phyloP scores from a whole-genome alignment of 2,329 filamentous ascomycete genomes.

The Lecanicillium sp. region DNA sequence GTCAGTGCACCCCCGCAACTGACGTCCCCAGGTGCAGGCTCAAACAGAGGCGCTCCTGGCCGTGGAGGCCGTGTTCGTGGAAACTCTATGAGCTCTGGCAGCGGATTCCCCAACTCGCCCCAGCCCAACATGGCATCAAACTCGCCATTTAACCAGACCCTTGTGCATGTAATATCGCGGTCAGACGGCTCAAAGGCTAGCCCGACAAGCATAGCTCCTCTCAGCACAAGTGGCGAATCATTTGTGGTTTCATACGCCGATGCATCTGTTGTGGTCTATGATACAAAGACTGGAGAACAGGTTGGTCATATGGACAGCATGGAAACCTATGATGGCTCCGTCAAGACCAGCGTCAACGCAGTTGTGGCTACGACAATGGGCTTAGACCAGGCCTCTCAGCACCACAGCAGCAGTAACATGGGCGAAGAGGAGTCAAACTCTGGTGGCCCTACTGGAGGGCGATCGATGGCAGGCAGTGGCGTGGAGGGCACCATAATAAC shows the following conservation, averaged over 20 bases:
- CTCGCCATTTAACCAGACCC: slow-evolving; percentile 79
- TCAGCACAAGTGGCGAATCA: slow-evolving; percentile 73
- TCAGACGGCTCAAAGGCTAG: slow-evolving; percentile 58
- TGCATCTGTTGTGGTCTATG: slow-evolving; percentile 83
- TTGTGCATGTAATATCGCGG: slow-evolving; percentile 79
- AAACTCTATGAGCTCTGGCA: slow-evolving; percentile 91
- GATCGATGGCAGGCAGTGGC: slow-evolving; percentile 60
- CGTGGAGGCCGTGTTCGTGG: slow-evolving; percentile 70
- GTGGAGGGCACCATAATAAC: slow-evolving; percentile 93
- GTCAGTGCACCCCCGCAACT: slow-evolving; percentile 84
- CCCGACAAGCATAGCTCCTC: slow-evolving; percentile 85
- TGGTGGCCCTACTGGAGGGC: slow-evolving; percentile 70
- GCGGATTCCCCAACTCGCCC: slow-evolving; percentile 81
- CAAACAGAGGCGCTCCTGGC: slow-evolving; percentile 46
- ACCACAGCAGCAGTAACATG: slow-evolving; percentile 41
- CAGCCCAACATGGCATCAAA: slow-evolving; percentile 81
- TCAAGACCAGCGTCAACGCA: slow-evolving; percentile 75
- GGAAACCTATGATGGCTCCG: slow-evolving; percentile 86
- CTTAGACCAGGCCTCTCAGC: slow-evolving; percentile 59
- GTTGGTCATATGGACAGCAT: slow-evolving; percentile 87
- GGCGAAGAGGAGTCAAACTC: slow-evolving; percentile 68
- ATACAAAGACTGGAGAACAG: slow-evolving; percentile 86
- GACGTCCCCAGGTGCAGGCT: slow-evolving; percentile 68
- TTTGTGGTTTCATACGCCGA: slow-evolving; percentile 94
- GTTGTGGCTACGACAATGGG: slow-evolving; percentile 82